These are phyloP conservation scores for Jaapia argillacea DNA, from an alignment of 768 basidiomycete species.

Conservation along the genomic window DNA sequence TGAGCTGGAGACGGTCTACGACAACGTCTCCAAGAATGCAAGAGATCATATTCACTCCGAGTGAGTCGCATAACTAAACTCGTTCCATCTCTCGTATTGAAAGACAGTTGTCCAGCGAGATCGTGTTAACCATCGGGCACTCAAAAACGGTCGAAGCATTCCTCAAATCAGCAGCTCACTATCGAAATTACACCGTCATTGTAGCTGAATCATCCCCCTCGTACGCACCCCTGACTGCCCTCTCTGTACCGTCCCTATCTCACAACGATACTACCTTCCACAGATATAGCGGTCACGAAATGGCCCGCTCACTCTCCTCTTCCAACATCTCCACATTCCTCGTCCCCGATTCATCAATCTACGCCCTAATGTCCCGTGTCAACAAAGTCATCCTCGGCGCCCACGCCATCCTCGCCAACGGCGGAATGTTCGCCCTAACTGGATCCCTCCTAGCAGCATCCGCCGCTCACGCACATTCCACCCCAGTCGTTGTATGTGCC, in stretches of 20 bases:
- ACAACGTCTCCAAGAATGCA: constrained; percentile 88
- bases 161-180: constrained; percentile 81
- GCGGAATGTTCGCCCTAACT: constrained; percentile 85
- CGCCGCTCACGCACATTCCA: constrained; percentile 83
- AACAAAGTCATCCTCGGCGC: constrained; percentile 95
- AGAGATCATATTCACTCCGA: constrained; percentile 98
- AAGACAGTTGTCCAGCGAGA: constrained; percentile 52
- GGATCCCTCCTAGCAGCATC: constrained; percentile 80
- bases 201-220: constrained; percentile 93
- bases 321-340: constrained; percentile 91
- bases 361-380: constrained; percentile 91
- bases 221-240: constrained; percentile 26
- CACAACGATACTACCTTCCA: constrained; percentile 2
- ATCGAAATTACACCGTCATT: constrained; percentile 91
- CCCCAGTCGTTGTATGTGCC: constrained; percentile 87
- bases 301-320: constrained; percentile 73
- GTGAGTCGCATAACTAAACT: constrained; percentile 36
- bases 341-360: constrained; percentile 93
- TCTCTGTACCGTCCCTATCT: constrained; percentile 2
- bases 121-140: constrained; percentile 89
- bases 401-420: constrained; percentile 94
- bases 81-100: constrained; percentile 3
- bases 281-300: constrained; percentile 78
- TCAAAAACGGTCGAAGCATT: constrained; percentile 93
- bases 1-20: constrained; percentile 92